phyloP scores from a whole-genome alignment of 164 flowering plant genomes.

The Santalum album region DNA sequence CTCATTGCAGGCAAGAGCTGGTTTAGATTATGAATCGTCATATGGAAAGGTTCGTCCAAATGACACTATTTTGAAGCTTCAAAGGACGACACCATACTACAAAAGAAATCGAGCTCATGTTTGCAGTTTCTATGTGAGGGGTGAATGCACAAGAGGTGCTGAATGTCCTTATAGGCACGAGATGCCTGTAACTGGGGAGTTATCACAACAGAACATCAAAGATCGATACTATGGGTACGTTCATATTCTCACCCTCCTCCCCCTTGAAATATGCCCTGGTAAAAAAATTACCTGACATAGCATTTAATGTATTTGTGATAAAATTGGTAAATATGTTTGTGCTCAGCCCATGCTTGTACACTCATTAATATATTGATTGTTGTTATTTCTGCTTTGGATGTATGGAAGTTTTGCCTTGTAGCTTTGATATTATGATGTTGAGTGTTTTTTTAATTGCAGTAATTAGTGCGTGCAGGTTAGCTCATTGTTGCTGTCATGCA shows the following conservation, averaged over 20 bases:
- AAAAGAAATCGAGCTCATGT: conserved; percentile 89
- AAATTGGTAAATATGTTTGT: too few species aligned
- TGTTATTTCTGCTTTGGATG: too few species aligned
- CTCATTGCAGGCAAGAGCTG: conserved; percentile 69
- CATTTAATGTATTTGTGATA: too few species aligned
- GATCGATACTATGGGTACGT: conserved; percentile 98
- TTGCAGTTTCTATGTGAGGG: conserved; percentile 86
- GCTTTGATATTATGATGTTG: too few species aligned
- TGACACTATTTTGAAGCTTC: conserved; percentile 85
- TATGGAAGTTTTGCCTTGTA: too few species aligned
- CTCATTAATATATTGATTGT: too few species aligned
- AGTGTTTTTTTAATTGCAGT: too few species aligned
- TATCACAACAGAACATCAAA: conserved; percentile 90
- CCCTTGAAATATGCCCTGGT: too few species aligned
- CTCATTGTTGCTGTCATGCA: too few species aligned
- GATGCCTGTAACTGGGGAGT: conserved; percentile 90
- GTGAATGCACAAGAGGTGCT: conserved; percentile 93
- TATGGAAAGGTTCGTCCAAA: conserved; percentile 71
- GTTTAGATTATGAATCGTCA: conserved; percentile 81
- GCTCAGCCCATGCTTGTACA: too few species aligned
- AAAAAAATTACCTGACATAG: too few species aligned
- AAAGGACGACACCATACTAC: conserved; percentile 84
- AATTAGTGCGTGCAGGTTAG: too few species aligned
- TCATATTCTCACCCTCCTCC: not conserved
- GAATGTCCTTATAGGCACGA: conserved; percentile 97